Percentiles rank a stretch among this genome's conserved stretches.
phyloP scores from a whole-genome alignment of 2,329 filamentous ascomycete genomes.

The Parastagonospora avenae region DNA sequence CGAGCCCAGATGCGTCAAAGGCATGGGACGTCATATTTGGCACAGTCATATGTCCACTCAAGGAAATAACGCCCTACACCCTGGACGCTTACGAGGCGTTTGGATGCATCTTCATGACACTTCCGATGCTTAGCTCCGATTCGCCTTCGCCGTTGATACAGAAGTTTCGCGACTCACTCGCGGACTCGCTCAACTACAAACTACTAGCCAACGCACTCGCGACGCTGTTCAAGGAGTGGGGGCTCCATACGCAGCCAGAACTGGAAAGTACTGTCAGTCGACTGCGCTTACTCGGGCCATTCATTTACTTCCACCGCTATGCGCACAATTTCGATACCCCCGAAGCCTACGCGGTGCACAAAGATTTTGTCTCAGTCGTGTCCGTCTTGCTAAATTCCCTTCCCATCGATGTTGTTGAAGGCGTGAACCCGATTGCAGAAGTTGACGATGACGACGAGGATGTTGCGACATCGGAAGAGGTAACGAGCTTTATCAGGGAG shows the following conservation, averaged over 20 bases:
- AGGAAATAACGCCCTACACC: conserved; percentile 40
- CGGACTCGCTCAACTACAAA: conserved; percentile 58
- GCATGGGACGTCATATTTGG: conserved; percentile 22
- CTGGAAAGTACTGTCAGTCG: conserved; percentile 49
- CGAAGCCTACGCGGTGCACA: conserved; percentile 52
- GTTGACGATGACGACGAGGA: conserved; percentile 26
- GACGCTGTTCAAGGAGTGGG: conserved; percentile 31
- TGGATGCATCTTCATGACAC: conserved; percentile 52
- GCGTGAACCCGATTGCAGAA: conserved; percentile 41
- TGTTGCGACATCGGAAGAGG: conserved; percentile 26
- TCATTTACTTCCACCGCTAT: conserved; percentile 63
- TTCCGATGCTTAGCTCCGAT: conserved; percentile 39
- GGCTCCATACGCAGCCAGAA: conserved; percentile 30
- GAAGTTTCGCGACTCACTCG: conserved; percentile 45
- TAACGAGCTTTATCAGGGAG: conserved; percentile 61
- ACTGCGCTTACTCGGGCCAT: conserved; percentile 63
- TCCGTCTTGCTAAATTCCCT: conserved; percentile 62
- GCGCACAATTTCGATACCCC: conserved; percentile 49
- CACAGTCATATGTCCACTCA: conserved; percentile 37
- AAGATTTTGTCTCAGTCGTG: conserved; percentile 61
- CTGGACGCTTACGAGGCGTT: conserved; percentile 47
- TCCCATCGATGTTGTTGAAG: conserved; percentile 61
- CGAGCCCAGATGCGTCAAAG: conserved; percentile 1
- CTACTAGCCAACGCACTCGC: conserved; percentile 45
- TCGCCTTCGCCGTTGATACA: conserved; percentile 24